These are phyloP conservation scores for Tuber borchii DNA, from an alignment of 495 filamentous ascomycete genomes.

Conservation along the genomic window DNA sequence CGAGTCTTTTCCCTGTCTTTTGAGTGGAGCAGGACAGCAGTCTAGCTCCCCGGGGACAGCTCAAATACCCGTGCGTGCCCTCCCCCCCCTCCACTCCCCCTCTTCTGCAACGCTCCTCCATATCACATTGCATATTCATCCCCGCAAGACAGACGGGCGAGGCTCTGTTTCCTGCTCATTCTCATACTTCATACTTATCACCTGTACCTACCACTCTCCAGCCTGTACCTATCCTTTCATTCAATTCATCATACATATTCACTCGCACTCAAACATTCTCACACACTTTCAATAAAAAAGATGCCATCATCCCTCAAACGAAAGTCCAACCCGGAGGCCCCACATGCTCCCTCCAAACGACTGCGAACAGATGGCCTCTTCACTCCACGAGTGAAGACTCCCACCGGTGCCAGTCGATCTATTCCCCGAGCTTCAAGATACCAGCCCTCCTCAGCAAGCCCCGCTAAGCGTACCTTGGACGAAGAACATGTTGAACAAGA, in stretches of 20 bases:
- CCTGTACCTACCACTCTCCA: background rate
- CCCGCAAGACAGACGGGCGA: background rate
- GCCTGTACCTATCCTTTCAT: conserved; percentile 2
- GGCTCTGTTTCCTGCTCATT: background rate
- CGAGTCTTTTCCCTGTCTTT: conserved; percentile 19
- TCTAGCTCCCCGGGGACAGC: conserved; percentile 24
- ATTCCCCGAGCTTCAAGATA: background rate
- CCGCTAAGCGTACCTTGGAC: conserved; percentile 19
- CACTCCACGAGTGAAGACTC: conserved; percentile 28
- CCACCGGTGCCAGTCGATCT: conserved; percentile 31
- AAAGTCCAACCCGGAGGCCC: conserved; percentile 20
- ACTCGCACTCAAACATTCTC: background rate
- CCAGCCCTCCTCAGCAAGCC: background rate
- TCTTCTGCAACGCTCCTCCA: conserved; percentile 21
- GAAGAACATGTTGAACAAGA: conserved; percentile 14
- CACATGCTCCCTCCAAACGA: conserved; percentile 22
- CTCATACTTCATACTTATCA: background rate
- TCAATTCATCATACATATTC: background rate
- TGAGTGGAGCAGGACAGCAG: conserved; percentile 4
- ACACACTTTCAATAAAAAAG: background rate
- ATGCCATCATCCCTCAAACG: conserved; percentile 25
- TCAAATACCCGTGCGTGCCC: conserved; percentile 26
- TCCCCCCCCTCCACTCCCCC: conserved; percentile 26
- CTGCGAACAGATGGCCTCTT: conserved; percentile 19
- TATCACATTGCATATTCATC: conserved; percentile 34